phyloP scores from a whole-genome alignment of 2,329 filamentous ascomycete species.

The Lachnellula hyalina region DNA sequence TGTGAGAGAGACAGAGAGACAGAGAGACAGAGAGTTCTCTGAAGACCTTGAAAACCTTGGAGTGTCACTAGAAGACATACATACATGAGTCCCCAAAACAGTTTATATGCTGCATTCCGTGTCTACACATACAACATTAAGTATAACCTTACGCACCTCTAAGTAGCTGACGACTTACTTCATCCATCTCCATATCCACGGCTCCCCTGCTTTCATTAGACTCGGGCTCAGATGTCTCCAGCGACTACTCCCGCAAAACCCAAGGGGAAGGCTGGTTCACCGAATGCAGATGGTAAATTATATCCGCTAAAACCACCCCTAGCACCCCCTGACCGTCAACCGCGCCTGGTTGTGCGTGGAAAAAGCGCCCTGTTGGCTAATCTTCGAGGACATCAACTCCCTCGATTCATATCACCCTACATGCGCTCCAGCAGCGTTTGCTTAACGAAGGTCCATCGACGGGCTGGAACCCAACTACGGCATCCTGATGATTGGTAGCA shows the following conservation, averaged over 20 bases:
- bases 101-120: too few relatives aligned
- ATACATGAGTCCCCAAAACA: too few relatives aligned
- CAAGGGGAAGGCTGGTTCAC: slow-evolving; percentile 17
- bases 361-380: slow-evolving; percentile 61
- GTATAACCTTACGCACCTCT: too few relatives aligned
- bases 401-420: slow-evolving; percentile 47
- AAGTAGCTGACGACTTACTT: too few relatives aligned
- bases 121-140: too few relatives aligned
- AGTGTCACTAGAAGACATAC: too few relatives aligned
- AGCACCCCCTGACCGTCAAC: slow-evolving; percentile 18
- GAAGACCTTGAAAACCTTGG: too few relatives aligned
- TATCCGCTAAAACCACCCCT: slow-evolving; percentile 16
- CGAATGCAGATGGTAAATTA: slow-evolving; percentile 15
- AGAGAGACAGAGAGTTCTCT: too few relatives aligned
- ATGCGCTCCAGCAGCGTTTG: slow-evolving; percentile 57
- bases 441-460: slow-evolving; percentile 60
- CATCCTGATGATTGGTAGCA: slow-evolving; percentile 63
- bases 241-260: slow-evolving; percentile 16
- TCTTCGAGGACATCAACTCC: slow-evolving; percentile 68
- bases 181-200: slow-evolving; percentile 12
- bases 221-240: slow-evolving; percentile 4
- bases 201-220: neutral
- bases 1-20: too few relatives aligned
- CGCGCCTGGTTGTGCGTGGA: slow-evolving; percentile 23
- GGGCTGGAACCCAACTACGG: slow-evolving; percentile 65